Evolutionary conservation across 2,329 filamentous ascomycete genomes (phyloP).

Genomic region (Seiridium cupressi): DNA sequence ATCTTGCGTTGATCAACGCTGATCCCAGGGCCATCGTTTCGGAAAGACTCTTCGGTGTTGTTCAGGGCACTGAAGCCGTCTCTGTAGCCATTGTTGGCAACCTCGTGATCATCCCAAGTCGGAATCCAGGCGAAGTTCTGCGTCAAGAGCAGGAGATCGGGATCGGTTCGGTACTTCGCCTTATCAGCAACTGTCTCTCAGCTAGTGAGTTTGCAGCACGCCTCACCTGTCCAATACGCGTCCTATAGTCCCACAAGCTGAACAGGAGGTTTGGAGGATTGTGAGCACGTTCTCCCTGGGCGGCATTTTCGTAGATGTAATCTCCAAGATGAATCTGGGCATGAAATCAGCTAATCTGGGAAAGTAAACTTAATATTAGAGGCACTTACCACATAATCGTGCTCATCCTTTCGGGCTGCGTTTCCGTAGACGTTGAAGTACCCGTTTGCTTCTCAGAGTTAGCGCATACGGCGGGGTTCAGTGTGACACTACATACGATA

Average conservation of each 20-base stretch:
- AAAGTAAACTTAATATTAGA: too few relatives aligned
- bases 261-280: slow-evolving; percentile 25
- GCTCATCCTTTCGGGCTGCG: slow-evolving; percentile 38
- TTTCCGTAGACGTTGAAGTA: slow-evolving; percentile 48
- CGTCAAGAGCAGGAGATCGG: slow-evolving; percentile 37
- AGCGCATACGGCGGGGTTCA: neutral
- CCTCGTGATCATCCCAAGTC: slow-evolving; percentile 49
- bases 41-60: slow-evolving; percentile 55
- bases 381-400: slow-evolving; percentile 42
- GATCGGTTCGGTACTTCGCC: slow-evolving; percentile 37
- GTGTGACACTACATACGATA: slow-evolving; percentile 22
- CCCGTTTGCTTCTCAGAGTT: slow-evolving; percentile 31
- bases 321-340: slow-evolving; percentile 37
- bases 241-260: slow-evolving; percentile 41
- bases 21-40: slow-evolving; percentile 52
- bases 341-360: too few relatives aligned
- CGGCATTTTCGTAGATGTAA: slow-evolving; percentile 63
- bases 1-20: slow-evolving; percentile 71
- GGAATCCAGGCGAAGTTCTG: slow-evolving; percentile 43
- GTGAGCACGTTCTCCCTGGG: slow-evolving; percentile 24
- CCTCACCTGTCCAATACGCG: slow-evolving; percentile 32
- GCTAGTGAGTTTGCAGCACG: neutral
- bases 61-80: slow-evolving; percentile 60
- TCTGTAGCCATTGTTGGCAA: slow-evolving; percentile 64
- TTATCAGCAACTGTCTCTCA: neutral